Evolutionary conservation across 1,284 basidiomycete genomes (phyloP).

Genomic region (Naganishia sp.): DNA sequence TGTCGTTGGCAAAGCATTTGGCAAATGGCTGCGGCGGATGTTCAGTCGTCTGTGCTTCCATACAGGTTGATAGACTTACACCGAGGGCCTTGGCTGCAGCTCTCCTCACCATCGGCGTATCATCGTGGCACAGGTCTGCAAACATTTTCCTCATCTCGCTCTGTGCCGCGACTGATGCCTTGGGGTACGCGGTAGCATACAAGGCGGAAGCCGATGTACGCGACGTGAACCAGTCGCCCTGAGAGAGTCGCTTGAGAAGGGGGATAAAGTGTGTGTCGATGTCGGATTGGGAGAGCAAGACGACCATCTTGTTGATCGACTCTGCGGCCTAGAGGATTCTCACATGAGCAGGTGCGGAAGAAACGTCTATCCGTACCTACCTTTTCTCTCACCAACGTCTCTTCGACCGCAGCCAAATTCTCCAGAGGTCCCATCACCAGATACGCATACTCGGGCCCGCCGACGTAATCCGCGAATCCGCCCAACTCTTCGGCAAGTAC

Average conservation of each 20-base stretch:
- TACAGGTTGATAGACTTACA: constrained; percentile 60
- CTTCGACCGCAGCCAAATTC: constrained; percentile 94
- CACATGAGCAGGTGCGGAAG: constrained; percentile 26
- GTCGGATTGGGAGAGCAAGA: constrained; percentile 73
- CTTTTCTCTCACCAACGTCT: constrained; percentile 98
- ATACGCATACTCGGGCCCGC: constrained; percentile 86
- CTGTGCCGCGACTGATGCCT: constrained; percentile 71
- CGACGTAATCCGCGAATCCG: constrained; percentile 89
- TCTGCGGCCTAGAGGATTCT: constrained; percentile 74
- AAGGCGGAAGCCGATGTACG: constrained; percentile 93
- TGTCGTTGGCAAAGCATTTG: constrained; percentile 58
- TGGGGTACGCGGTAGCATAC: constrained; percentile 87
- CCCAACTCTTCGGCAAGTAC: constrained; percentile 96
- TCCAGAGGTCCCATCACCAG: constrained; percentile 88
- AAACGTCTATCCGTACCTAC: constrained; percentile 54
- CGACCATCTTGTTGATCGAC: constrained; percentile 89
- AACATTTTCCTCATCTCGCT: constrained; percentile 90
- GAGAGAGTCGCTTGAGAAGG: constrained; percentile 81
- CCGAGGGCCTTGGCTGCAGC: constrained; percentile 96
- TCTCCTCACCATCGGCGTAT: constrained; percentile 98
- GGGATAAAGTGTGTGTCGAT: constrained; percentile 92
- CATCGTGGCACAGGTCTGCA: constrained; percentile 79
- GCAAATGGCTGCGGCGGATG: constrained; percentile 64
- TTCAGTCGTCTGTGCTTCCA: neutral
- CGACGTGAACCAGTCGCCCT: constrained; percentile 99